Percentiles rank a stretch among this genome's conserved stretches.
Evolutionary conservation across 2,329 filamentous ascomycete species (phyloP).

Genomic region (Aspergillus sergii): DNA sequence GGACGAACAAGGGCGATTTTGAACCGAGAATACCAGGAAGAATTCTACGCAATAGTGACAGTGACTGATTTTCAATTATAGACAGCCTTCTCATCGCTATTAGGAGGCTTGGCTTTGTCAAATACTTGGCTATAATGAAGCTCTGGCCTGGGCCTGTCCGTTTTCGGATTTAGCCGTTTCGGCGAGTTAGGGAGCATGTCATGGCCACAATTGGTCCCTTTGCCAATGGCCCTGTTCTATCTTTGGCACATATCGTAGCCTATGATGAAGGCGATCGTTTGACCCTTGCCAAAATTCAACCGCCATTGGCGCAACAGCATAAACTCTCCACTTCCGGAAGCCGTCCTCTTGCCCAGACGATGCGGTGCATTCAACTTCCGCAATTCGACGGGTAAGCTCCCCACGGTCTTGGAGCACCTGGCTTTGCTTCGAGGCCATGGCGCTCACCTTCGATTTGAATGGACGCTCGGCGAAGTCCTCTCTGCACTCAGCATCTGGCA

Average conservation of each 20-base stretch:
- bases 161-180: not conserved
- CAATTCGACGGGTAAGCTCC: constrained; percentile 8
- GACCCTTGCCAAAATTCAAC: constrained; percentile 24
- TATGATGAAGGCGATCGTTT: constrained; percentile 17
- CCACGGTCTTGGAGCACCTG: constrained; percentile 8
- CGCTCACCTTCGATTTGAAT: constrained; percentile 15
- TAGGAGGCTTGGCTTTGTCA: no score
- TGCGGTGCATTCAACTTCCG: not conserved
- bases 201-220: not conserved
- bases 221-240: not conserved
- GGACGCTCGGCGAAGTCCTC: constrained; percentile 15
- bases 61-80: not conserved
- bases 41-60: not conserved
- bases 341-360: not conserved
- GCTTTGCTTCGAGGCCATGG: constrained; percentile 21
- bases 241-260: constrained; percentile 12
- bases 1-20: no score
- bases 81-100: not conserved
- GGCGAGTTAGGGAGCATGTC: not conserved
- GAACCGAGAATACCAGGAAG: not conserved
- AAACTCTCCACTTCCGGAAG: constrained; percentile 16
- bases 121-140: no score
- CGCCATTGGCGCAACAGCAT: constrained; percentile 13
- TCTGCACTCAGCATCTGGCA: constrained; percentile 13
- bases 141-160: no score